Base-by-base conservation (phyloP, 768 basidiomycete genomes). In the Amanita subjunquillea region DNA sequence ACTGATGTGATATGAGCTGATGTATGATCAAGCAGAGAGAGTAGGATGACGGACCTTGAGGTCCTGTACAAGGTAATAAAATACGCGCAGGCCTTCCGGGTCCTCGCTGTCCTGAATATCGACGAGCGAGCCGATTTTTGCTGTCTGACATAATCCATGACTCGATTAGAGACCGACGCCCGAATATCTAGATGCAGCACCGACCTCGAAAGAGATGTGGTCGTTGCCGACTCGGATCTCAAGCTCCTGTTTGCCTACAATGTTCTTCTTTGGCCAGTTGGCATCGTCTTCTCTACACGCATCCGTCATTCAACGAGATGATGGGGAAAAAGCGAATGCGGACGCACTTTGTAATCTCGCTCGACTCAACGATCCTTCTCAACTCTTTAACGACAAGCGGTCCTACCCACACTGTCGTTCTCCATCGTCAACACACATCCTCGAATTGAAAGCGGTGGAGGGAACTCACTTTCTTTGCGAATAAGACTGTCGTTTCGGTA, bases 181-280 rank as follows among this genome's bases (percentile, higher is more conserved):
- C 20, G 15, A 17, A 27, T 23, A 15, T 30, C 9, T 43, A 25
- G 36, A 48, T 17, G 27, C 17, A 20, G n/a, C 37, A 65, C 80
- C 49, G 44, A 93, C 94, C 78, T 99, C 94, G 57, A 98, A 98
- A 2, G 92, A 85, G 53, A 98, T 97, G 63, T 98, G 96, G 60
- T 96, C 91, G 60, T 85, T 92, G 32, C 93, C 94, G 46, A 96
- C 66, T 48, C 92, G 82, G 54, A 98, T 91, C 69, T 99, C 96
- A 37, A 99, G 78, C 68, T 98, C 95, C 67, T 99, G 96, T 71
- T 95, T 93, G 44, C 96, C 96, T 25, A 97, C 93, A 29, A 97
- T 93, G 66, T 95, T 95, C 75, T 96, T 97, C 72, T 97, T 96
- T 3, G 96, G 96, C 96, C 96, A 99, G 62, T 91, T 89, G 0